phyloP scores from a whole-genome alignment of 2,329 filamentous ascomycete genomes.

The Aspergillus aculeatinus region DNA sequence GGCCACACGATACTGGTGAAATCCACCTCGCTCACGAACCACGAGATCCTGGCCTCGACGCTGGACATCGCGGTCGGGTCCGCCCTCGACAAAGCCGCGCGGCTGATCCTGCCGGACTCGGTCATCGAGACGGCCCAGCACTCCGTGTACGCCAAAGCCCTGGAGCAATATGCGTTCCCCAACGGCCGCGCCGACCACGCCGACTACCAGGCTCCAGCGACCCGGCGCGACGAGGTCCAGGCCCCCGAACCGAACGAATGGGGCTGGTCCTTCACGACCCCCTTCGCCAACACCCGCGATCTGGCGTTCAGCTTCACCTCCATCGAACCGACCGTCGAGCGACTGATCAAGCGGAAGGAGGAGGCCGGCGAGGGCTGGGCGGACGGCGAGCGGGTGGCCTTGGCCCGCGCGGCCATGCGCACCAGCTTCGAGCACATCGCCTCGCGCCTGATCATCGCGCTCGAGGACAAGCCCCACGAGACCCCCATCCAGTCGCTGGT shows the following conservation, averaged over 20 bases:
- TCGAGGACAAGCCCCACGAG: constrained; percentile 43
- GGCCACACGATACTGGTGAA: constrained; percentile 87
- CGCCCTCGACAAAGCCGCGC: constrained; percentile 81
- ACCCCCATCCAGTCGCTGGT: constrained; percentile 63
- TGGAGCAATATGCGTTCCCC: constrained; percentile 79
- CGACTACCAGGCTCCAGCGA: constrained; percentile 58
- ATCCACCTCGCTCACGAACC: constrained; percentile 66
- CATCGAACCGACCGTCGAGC: constrained; percentile 64
- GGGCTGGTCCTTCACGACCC: constrained; percentile 69
- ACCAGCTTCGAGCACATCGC: constrained; percentile 85
- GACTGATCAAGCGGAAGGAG: constrained; percentile 49
- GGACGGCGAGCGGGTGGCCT: constrained; percentile 61
- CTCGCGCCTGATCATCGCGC: constrained; percentile 68
- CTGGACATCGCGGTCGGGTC: constrained; percentile 87
- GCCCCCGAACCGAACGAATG: constrained; percentile 47
- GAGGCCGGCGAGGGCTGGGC: constrained; percentile 41
- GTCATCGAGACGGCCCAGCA: constrained; percentile 56
- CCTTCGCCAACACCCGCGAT: constrained; percentile 59
- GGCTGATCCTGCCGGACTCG: constrained; percentile 67
- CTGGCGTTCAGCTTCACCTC: constrained; percentile 75
- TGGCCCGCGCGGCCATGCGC: constrained; percentile 74
- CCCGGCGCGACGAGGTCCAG: constrained; percentile 60
- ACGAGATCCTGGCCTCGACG: constrained; percentile 71
- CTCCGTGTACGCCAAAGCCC: constrained; percentile 75
- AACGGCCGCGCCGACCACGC: constrained; percentile 37